A percentile compares a stretch with the other conserved stretches of the same genome.
These are phyloP conservation scores for Amyloporia xantha DNA, from an alignment of 768 basidiomycete genomes.

Conservation along the genomic window DNA sequence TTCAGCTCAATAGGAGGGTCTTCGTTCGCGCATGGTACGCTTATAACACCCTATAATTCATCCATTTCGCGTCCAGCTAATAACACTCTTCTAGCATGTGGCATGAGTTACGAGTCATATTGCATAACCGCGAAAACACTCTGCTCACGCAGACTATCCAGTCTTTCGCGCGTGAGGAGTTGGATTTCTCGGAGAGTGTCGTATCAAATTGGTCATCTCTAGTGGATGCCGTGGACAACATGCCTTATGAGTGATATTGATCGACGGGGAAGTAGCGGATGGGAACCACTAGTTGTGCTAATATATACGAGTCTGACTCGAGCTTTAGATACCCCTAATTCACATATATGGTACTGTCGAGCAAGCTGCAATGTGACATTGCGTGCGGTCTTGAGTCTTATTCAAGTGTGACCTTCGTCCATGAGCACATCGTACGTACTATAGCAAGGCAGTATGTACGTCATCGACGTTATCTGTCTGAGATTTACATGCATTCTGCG, in stretches of 20 bases:
- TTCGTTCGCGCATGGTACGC: constrained; percentile 83
- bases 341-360: no score
- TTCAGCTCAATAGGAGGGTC: constrained; percentile 69
- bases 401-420: no score
- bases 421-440: no score
- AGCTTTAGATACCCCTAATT: background rate
- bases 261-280: no score
- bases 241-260: constrained; percentile 92
- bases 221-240: constrained; percentile 60
- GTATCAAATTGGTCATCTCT: constrained; percentile 71
- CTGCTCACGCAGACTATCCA: constrained; percentile 70
- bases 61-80: background rate
- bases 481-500: no score
- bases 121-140: constrained; percentile 86
- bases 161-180: constrained; percentile 68
- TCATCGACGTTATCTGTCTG: no score
- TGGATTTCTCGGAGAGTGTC: constrained; percentile 56
- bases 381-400: no score
- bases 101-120: constrained; percentile 90
- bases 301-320: background rate
- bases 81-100: constrained; percentile 57
- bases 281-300: no score
- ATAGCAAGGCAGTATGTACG: no score
- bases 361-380: no score
- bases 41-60: background rate